Evolutionary conservation across 208 protist genomes (phyloP), one percentile per base, ranked within the genome.

Genomic region (Crithidia sp.): DNA sequence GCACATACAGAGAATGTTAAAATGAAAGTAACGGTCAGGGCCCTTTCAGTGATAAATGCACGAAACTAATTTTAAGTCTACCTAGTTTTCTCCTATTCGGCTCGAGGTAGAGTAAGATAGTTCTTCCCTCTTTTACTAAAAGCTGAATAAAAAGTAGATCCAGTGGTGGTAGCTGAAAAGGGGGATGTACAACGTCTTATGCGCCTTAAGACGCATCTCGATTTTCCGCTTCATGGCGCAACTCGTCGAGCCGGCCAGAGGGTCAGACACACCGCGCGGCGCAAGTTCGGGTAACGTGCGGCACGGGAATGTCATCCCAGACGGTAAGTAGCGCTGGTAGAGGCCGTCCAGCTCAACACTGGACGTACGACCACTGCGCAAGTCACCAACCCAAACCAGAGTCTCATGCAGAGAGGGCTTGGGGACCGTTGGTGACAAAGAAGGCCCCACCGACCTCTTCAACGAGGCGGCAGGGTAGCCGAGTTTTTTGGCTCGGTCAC

Each of bases 391-490:
- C 55, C 55, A 59, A 8, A 59, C 55, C 19, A 59, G 6, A 6
- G 7, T 7, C 28, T 59, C 55, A 14, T 17, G 8, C 17, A 40
- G 28, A 28, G 28, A 14, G 45, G 2, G 45, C 12, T 49, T 13
- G 2, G 55, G 13, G 40, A 40, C 55, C 17, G 55, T 12, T 36
- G 7, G 55, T 0, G 55, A 9, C 55, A n/a, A 14, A 12, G 28
- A 4, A 36, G 55, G 55, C 55, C 55, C 55, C 28, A 14, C 55
- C 55, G 28, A 40, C 55, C 55, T 49, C 55, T 36, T 59, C 28
- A 59, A 9, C 28, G 55, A 40, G 55, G 55, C 55, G 55, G 55
- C 55, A 59, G 55, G 55, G 55, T 2, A 36, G 6, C 55, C 55
- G 7, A 14, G 28, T 59, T 59, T 59, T 59, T 36, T 36, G 55